These are phyloP conservation scores for Suillus discolor DNA, from an alignment of 768 basidiomycete genomes.

Conservation along the genomic window DNA sequence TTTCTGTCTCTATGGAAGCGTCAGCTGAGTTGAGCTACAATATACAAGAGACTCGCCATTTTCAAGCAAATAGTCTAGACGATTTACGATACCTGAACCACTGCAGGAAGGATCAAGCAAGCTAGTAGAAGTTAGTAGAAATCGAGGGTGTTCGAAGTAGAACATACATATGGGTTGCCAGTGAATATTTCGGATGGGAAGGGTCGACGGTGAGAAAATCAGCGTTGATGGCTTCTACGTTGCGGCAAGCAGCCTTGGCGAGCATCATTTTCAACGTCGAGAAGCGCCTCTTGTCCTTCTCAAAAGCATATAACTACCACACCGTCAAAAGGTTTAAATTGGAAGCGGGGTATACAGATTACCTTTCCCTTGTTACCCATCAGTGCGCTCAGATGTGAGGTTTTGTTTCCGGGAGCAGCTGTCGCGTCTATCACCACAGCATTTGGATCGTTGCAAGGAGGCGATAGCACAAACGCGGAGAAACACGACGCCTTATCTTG, in stretches of 20 bases:
- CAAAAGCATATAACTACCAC: conserved; percentile 80
- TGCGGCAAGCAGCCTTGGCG: conserved; percentile 77
- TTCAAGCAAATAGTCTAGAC: conserved; percentile 82
- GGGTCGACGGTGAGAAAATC: conserved; percentile 89
- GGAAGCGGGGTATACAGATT: conserved; percentile 16
- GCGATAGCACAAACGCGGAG: conserved; percentile 84
- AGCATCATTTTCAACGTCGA: conserved; percentile 86
- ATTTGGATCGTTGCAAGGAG: conserved; percentile 51
- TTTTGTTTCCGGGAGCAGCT: conserved; percentile 98
- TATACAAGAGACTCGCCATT: conserved; percentile 49
- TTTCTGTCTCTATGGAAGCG: conserved; percentile 50
- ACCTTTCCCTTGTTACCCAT: conserved; percentile 86
- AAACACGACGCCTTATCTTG: conserved; percentile 99
- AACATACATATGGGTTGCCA: conserved; percentile 86
- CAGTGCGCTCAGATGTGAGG: conserved; percentile 87
- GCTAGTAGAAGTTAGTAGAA: conserved; percentile 39
- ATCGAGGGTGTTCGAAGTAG: background rate
- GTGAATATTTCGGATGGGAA: conserved; percentile 55
- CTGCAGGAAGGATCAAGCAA: conserved; percentile 97
- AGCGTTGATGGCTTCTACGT: conserved; percentile 70
- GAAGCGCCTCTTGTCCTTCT: conserved; percentile 82
- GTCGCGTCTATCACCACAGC: conserved; percentile 87
- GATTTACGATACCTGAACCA: conserved; percentile 90
- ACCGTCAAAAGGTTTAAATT: background rate
- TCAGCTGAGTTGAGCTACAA: conserved; percentile 9